Base-by-base conservation (phyloP, 306 rosid species). In the Cucumis cinereus region DNA sequence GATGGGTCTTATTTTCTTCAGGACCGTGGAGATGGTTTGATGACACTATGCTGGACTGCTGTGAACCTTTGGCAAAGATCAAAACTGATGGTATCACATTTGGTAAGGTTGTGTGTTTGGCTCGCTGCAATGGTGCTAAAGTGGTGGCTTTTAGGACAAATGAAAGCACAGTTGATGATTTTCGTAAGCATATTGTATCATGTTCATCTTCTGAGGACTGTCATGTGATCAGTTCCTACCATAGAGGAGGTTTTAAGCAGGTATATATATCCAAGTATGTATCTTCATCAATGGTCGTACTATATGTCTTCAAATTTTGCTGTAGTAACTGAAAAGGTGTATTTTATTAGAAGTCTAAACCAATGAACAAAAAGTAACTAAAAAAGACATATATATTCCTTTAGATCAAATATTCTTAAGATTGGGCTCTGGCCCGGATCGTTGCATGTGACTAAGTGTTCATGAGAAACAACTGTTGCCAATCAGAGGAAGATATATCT, bases 21-120 rank as follows among this genome's bases (percentile, higher is more conserved):
- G 98, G 97, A 14, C 98, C 96, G 15, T 94, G 98, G 97, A 86
- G 98, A 64, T 94, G 98, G 98, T 94, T 91, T 83, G 98, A 91
- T 76, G 98, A 94, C 81, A 81, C 92, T 9, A 91, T 94, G 97
- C 82, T 94, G 68, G 98, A 94, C 84, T 94, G 98, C 56, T 94
- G 98, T 45, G 96, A 90, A 78, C 93, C 97, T 75, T 76, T 94
- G 88, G 82, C 45, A 8, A 92, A 86, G 62, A 77, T 94, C 79
- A 82, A 86, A 83, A 74, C 76, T 12, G 41, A 90, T n/a, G 97
- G 98, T 30, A 91, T 91, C 68, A 90, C 98, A 0, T 94, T 94
- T 58, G 97, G 98, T 54, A 91, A 87, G 84, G 95, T 94, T 60
- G 97, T 90, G 0, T 91, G 97, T 78, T 82, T 94, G 89, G 98